Conservation (phyloP, 164 flowering plant genomes). For the Pachysandra terminalis region DNA sequence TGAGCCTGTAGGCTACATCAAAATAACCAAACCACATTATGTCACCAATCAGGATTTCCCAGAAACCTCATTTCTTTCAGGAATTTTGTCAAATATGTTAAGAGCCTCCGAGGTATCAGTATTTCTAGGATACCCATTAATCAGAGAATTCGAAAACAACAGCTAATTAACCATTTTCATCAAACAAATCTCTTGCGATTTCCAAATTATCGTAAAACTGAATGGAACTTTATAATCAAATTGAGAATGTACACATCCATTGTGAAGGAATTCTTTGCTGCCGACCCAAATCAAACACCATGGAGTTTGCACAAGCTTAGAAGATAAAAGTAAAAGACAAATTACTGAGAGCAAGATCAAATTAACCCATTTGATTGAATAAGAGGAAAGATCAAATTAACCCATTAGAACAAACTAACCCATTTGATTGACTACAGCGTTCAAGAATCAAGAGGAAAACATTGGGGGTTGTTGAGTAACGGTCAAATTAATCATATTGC, state of each 20-base stretch:
- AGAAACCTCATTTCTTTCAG: slow-evolving; percentile 25
- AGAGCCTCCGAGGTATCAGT: slow-evolving; percentile 20
- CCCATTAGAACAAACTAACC: slow-evolving; percentile 17
- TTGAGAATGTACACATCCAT: slow-evolving; percentile 11
- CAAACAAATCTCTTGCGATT: slow-evolving; percentile 5
- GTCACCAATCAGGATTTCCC: slow-evolving; percentile 30
- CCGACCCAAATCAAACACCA: slow-evolving; percentile 8
- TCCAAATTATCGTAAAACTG: slow-evolving; percentile 16
- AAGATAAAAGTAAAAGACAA: slow-evolving; percentile 20
- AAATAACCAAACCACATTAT: slow-evolving; percentile 15
- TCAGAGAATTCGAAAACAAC: slow-evolving; percentile 19
- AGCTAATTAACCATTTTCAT: slow-evolving; percentile 17
- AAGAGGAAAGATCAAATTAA: slow-evolving; percentile 3
- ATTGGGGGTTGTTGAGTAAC: not conserved
- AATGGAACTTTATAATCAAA: slow-evolving; percentile 16
- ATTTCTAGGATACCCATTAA: slow-evolving; percentile 22
- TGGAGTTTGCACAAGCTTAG: slow-evolving; percentile 12
- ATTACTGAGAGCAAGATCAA: slow-evolving; percentile 9
- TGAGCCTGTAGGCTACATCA: slow-evolving; percentile 19
- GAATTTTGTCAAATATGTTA: slow-evolving; percentile 22
- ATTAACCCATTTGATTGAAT: slow-evolving; percentile 7
- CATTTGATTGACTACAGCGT: slow-evolving; percentile 24
- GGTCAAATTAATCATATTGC: slow-evolving; percentile 20
- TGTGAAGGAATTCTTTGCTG: slow-evolving; percentile 14
- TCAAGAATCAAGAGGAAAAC: slow-evolving; percentile 24